Evolutionary conservation across 176 grass and related monocot species (phyloP).

Genomic region (Saccharum spontaneum): DNA sequence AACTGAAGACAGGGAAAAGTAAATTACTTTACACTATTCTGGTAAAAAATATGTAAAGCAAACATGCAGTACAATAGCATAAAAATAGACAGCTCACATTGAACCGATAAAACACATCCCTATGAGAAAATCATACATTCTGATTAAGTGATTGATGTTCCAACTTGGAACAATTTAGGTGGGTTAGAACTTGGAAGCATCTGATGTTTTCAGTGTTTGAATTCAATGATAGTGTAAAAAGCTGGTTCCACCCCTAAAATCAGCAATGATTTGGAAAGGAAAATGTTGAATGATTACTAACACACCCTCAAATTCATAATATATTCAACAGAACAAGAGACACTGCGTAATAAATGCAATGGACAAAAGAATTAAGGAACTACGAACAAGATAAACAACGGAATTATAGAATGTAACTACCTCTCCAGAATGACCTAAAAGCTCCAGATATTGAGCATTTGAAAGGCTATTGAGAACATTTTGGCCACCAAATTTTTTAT

Average conservation of each 20-base stretch:
- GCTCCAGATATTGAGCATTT: slow-evolving; percentile 15
- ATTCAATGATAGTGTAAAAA: not conserved
- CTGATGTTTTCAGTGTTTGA: not conserved
- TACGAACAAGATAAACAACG: not conserved
- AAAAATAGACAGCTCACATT: not conserved
- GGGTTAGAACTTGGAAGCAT: not conserved
- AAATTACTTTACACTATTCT: not conserved
- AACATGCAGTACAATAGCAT: not conserved
- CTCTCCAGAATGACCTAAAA: slow-evolving; percentile 22
- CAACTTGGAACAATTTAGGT: not conserved
- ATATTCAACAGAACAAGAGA: not conserved
- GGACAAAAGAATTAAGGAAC: not conserved
- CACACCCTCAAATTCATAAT: not conserved
- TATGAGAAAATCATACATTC: not conserved
- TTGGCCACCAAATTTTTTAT: slow-evolving; percentile 5
- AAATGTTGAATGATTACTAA: not conserved
- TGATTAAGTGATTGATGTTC: not conserved
- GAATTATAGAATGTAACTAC: not conserved
- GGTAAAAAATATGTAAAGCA: not conserved
- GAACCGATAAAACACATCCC: not conserved
- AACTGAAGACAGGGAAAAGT: not conserved
- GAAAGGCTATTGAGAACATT: slow-evolving; percentile 18
- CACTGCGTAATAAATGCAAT: not conserved
- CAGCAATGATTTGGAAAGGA: not conserved
- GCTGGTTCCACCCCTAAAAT: not conserved